These are phyloP conservation scores for Rickenella mellea DNA, from an alignment of 768 basidiomycete species.

Conservation along the genomic window DNA sequence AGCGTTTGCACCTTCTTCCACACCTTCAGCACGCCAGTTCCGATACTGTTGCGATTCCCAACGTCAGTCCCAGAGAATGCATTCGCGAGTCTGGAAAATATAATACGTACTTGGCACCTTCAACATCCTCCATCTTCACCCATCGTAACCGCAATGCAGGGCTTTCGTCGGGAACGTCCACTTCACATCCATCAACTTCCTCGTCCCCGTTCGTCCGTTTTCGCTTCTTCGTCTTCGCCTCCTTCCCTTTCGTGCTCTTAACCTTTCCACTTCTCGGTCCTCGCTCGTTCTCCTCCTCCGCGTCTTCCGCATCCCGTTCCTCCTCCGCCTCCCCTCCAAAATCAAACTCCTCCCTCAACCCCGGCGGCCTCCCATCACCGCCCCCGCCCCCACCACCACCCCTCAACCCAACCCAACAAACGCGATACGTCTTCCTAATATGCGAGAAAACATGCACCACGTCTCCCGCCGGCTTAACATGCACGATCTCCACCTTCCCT, in stretches of 20 bases:
- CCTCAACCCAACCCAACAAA: slow-evolving; percentile 60
- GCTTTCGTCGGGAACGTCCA: slow-evolving; percentile 3
- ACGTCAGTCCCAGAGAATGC: not conserved
- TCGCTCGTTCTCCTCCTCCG: slow-evolving; percentile 5
- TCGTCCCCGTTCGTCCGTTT: not conserved
- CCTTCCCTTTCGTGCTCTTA: slow-evolving; percentile 11
- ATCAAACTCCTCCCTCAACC: no score
- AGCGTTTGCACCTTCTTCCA: slow-evolving; percentile 49
- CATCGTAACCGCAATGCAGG: slow-evolving; percentile 33
- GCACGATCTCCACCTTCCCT: slow-evolving; percentile 23
- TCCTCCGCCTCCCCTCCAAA: no score
- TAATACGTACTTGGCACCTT: slow-evolving; percentile 48
- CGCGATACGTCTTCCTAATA: slow-evolving; percentile 76
- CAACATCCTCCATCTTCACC: slow-evolving; percentile 45
- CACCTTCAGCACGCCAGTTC: slow-evolving; percentile 67
- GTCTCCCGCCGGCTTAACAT: slow-evolving; percentile 46
- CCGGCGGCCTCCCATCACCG: slow-evolving; percentile 1
- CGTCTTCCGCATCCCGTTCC: slow-evolving; percentile 3
- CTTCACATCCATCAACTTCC: slow-evolving; percentile 3
- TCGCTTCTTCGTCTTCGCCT: slow-evolving; percentile 1
- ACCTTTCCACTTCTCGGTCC: slow-evolving; percentile 6
- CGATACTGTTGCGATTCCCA: slow-evolving; percentile 37
- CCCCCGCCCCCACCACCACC: slow-evolving; percentile 36
- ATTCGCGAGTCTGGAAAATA: not conserved
- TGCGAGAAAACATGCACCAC: slow-evolving; percentile 85